Conservation (phyloP, 1,284 basidiomycete species). For the Fistulinella staudtii region DNA sequence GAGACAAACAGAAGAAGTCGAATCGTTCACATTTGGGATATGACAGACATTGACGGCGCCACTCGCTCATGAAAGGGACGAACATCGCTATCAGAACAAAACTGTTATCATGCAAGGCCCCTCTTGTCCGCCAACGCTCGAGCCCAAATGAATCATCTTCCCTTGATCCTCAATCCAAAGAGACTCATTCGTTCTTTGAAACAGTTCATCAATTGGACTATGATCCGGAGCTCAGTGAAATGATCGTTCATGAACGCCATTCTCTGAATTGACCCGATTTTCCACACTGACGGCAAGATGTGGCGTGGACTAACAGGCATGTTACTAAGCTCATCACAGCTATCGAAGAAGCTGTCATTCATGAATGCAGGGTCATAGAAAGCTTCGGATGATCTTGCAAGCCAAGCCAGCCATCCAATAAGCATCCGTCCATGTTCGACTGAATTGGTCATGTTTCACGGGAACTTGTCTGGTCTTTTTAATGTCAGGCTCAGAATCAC, state of each 20-base stretch:
- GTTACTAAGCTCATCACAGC: not conserved
- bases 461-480: conserved; percentile 9
- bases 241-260: too few relatives aligned
- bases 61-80: conserved; percentile 5
- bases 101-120: conserved; percentile 7
- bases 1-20: conserved; percentile 19
- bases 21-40: conserved; percentile 1
- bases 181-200: too few relatives aligned
- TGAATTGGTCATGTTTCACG: conserved; percentile 15
- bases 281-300: too few relatives aligned
- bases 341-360: not conserved
- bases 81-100: conserved; percentile 4
- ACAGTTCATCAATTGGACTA: too few relatives aligned
- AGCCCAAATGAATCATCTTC: conserved; percentile 9
- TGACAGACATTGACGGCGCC: conserved; percentile 12
- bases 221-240: too few relatives aligned
- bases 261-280: too few relatives aligned
- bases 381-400: conserved; percentile 4
- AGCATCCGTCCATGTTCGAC: not conserved
- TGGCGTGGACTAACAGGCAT: not conserved
- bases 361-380: not conserved
- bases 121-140: not conserved
- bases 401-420: not conserved
- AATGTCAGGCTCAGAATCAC: not conserved
- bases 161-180: not conserved